Evolutionary conservation across 1,139 yeast species (phyloP).

Genomic region (Ogataea hybrid): DNA sequence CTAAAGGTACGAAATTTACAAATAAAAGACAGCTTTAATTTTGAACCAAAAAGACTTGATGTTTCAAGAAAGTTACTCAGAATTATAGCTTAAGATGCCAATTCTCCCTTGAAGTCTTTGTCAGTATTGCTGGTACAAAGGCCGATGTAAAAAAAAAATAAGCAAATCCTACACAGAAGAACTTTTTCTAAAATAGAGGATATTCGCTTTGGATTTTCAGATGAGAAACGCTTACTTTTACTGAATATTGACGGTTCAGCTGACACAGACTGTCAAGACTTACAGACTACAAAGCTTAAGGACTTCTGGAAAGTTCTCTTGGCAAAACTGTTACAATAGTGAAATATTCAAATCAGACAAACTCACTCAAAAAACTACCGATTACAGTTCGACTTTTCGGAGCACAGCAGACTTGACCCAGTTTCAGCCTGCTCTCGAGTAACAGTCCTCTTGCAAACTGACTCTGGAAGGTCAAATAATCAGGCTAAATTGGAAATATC

Average conservation of each 20-base stretch:
- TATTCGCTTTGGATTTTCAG: background rate
- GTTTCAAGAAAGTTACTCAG: background rate
- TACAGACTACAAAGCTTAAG: background rate
- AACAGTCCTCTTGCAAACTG: background rate
- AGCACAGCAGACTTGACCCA: background rate
- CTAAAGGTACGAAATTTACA: background rate
- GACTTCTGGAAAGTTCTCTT: background rate
- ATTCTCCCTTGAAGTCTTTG: background rate
- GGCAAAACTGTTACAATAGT: background rate
- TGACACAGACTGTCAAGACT: background rate
- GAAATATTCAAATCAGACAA: background rate
- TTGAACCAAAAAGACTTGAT: background rate
- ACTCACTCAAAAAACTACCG: background rate
- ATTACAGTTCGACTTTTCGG: background rate
- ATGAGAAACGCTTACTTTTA: background rate
- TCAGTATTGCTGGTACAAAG: background rate
- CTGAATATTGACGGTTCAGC: background rate
- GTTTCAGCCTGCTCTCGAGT: background rate
- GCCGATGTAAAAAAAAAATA: background rate
- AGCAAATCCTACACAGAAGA: background rate
- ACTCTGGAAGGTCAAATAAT: background rate
- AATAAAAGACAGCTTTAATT: background rate
- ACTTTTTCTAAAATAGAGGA: background rate
- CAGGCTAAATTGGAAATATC: background rate
- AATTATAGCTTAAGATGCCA: background rate